These are phyloP conservation scores for Lentinula novae-zelandiae DNA, from an alignment of 1,284 basidiomycete genomes.

Conservation along the genomic window DNA sequence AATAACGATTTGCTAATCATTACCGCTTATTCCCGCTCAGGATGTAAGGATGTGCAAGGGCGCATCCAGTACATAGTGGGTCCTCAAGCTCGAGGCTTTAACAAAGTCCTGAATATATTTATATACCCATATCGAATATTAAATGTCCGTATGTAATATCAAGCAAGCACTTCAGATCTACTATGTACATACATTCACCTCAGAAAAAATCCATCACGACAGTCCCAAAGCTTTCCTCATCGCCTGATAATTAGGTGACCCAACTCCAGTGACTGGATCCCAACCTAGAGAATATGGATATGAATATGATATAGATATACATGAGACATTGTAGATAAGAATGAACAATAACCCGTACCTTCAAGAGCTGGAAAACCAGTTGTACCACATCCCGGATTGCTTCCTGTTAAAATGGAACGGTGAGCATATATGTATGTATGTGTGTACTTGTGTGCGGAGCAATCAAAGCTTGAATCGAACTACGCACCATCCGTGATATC, in stretches of 20 bases:
- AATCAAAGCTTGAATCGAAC: background rate
- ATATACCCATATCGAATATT: too few species aligned
- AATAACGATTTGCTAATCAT: too few species aligned
- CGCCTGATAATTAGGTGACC: constrained; percentile 8
- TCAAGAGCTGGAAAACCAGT: constrained; percentile 4
- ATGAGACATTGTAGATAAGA: background rate
- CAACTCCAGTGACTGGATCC: constrained; percentile 11
- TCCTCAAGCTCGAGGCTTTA: too few species aligned
- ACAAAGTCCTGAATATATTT: too few species aligned
- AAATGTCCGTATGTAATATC: too few species aligned
- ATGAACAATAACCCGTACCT: background rate
- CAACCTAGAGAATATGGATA: constrained; percentile 6
- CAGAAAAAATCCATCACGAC: background rate
- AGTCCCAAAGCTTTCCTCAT: constrained; percentile 9
- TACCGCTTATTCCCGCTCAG: too few species aligned
- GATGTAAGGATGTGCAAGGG: too few species aligned
- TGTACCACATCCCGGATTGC: constrained; percentile 18
- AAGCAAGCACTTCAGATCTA: background rate
- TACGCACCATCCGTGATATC: constrained; percentile 14
- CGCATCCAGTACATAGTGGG: too few species aligned
- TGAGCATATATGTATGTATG: too few species aligned
- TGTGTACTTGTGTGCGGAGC: too few species aligned
- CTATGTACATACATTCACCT: too few species aligned
- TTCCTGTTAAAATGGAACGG: background rate
- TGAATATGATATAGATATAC: background rate